Percentiles rank a stretch among this genome's conserved stretches.
These are phyloP conservation scores for Candida palmyrensis DNA, from an alignment of 805 yeast species.

Conservation along the genomic window DNA sequence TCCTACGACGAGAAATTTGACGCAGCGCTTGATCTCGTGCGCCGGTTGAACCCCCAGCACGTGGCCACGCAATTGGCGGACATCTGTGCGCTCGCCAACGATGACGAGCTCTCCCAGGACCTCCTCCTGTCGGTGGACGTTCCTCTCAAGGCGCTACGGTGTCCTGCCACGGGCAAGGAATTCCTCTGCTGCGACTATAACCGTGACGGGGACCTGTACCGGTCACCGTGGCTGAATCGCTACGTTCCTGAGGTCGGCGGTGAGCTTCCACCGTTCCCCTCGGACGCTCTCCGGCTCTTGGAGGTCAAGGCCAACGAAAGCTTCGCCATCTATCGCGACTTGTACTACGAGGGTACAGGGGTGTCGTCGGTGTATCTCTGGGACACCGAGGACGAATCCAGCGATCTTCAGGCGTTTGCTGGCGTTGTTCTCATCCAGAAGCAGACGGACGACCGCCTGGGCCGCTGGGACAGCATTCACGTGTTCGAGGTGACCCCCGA, in stretches of 20 bases:
- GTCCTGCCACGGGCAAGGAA: conserved; percentile 54
- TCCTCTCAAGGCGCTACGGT: conserved; percentile 57
- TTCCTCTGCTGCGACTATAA: conserved; percentile 90
- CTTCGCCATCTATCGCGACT: conserved; percentile 86
- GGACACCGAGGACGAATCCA: conserved; percentile 67
- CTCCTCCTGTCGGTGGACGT: conserved; percentile 81
- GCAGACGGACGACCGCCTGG: conserved; percentile 42
- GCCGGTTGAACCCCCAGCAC: conserved; percentile 36
- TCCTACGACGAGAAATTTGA: conserved; percentile 32
- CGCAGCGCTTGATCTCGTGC: conserved; percentile 34
- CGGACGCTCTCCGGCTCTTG: conserved; percentile 58
- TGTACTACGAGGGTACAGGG: conserved; percentile 90
- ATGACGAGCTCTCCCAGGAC: conserved; percentile 72
- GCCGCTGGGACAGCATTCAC: conserved; percentile 91
- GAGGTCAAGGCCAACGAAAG: conserved; percentile 85
- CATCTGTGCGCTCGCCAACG: conserved; percentile 30
- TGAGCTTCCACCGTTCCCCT: conserved; percentile 73
- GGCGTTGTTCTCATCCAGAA: conserved; percentile 89
- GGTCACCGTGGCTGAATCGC: conserved; percentile 87
- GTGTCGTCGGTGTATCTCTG: conserved; percentile 84
- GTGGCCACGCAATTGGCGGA: conserved; percentile 28
- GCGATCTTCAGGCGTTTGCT: conserved; percentile 60
- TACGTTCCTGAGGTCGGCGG: conserved; percentile 48
- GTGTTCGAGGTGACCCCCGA: conserved; percentile 70
- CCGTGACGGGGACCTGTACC: conserved; percentile 86